Evolutionary conservation across 805 yeast species (phyloP), one percentile per base, ranked within the genome.

Genomic region (Monosporozyma yasuniensis): DNA sequence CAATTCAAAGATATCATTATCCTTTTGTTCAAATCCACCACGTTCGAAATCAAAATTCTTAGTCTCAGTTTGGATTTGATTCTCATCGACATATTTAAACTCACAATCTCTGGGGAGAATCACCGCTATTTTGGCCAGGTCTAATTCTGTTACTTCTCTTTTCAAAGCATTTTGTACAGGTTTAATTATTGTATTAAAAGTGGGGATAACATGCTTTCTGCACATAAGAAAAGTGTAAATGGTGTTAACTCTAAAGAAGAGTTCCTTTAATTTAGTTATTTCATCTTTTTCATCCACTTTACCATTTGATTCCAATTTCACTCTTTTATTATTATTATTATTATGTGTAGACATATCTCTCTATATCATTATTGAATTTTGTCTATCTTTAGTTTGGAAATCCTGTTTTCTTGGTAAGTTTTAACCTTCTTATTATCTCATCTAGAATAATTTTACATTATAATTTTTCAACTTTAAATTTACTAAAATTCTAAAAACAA

Each of bases 61-160:
- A 34, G 68, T 61, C 51, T 69, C 74, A 2, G 65, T 60, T 5
- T 63, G 64, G 10, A 81, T 60, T 56, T 82, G 90, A 58, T 83
- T 83, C 61, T 84, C 88, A 63, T 90, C 96, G 42, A 84, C 81
- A 62, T 86, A 90, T 47, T 80, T 85, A 58, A 82, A 81, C 2
- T 80, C 69, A 11, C 86, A 77, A 46, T 85, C 91, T 25, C 76
- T 70, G 0, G 96, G 96, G 1, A 86, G 63, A 7, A 89, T 59
- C 8, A 70, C 74, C 43, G 73, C 77, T 30, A 90, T 73, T 50
- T 74, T 72, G 1, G 95, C 86, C 34, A 84, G 73, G 62, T 87
- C 95, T 9, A 72, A 65, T 10, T 67, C 60, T 1, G 72, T 68
- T 14, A 79, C 58, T 7, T 66, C 66, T 22, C 80, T 59, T n/a